phyloP scores from a whole-genome alignment of 1,284 basidiomycete species.

The Trametes polyzona region DNA sequence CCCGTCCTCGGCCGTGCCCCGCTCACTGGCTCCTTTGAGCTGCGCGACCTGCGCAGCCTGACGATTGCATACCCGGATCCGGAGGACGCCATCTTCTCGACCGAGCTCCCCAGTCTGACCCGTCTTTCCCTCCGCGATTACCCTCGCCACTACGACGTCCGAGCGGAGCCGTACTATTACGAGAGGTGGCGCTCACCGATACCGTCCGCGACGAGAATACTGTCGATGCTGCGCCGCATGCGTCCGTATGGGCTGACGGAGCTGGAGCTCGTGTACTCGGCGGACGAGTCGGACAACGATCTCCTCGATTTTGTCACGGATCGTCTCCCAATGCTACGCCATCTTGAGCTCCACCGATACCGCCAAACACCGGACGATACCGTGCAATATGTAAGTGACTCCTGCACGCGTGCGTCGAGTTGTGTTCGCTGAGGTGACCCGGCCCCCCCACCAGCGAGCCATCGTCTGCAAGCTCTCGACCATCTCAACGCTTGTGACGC shows the following conservation, averaged over 20 bases:
- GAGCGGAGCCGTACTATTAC: background rate
- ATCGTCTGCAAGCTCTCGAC: background rate
- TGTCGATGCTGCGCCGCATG: background rate
- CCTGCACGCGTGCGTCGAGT: background rate
- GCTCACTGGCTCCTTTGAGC: background rate
- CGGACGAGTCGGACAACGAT: background rate
- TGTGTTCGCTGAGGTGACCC: no score
- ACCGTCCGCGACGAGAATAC: background rate
- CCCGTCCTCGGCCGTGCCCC: background rate
- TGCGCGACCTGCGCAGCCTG: background rate
- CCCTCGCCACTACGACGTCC: constrained; percentile 6
- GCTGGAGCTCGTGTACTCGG: constrained; percentile 20
- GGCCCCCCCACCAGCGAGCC: background rate
- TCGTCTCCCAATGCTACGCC: background rate
- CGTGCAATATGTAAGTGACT: background rate
- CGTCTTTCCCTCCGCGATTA: constrained; percentile 6
- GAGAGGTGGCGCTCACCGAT: background rate
- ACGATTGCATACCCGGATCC: background rate
- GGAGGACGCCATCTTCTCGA: background rate
- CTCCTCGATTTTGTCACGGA: background rate
- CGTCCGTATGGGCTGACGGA: background rate
- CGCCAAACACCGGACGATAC: background rate
- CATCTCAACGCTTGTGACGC: background rate
- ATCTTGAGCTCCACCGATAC: constrained; percentile 7
- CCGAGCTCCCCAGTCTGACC: background rate